These are phyloP conservation scores for Perkinsus marinus DNA, from an alignment of 169 alveolate species.

Conservation along the genomic window DNA sequence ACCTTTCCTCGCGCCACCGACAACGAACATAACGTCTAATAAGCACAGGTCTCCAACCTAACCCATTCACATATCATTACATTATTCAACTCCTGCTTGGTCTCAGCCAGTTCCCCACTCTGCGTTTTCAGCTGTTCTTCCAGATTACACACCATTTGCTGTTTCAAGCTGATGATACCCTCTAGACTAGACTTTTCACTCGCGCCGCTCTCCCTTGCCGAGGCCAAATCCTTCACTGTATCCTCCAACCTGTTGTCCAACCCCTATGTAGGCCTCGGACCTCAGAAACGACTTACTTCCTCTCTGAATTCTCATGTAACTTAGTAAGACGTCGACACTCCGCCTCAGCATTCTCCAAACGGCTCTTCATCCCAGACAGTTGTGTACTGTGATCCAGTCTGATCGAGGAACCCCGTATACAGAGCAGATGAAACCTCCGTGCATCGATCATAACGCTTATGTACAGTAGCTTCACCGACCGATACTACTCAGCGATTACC, in stretches of 20 bases:
- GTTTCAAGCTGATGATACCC: not conserved
- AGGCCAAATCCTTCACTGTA: not conserved
- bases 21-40: not conserved
- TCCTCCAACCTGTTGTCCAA: not conserved
- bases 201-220: not conserved
- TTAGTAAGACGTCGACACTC: not conserved
- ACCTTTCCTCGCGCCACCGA: not conserved
- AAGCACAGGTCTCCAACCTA: not conserved
- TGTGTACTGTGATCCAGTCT: not conserved
- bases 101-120: not conserved
- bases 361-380: not conserved
- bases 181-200: not conserved
- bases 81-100: not conserved
- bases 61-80: not conserved
- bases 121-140: not conserved
- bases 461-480: too few species aligned
- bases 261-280: not conserved
- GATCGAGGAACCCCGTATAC: not conserved
- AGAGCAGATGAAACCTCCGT: too few species aligned
- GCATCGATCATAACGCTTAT: too few species aligned
- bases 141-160: not conserved
- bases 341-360: not conserved
- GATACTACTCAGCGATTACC: too few species aligned
- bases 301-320: not conserved
- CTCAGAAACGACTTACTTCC: not conserved